phyloP scores from a whole-genome alignment of 106 monocot species.

The Acorus gramineus region DNA sequence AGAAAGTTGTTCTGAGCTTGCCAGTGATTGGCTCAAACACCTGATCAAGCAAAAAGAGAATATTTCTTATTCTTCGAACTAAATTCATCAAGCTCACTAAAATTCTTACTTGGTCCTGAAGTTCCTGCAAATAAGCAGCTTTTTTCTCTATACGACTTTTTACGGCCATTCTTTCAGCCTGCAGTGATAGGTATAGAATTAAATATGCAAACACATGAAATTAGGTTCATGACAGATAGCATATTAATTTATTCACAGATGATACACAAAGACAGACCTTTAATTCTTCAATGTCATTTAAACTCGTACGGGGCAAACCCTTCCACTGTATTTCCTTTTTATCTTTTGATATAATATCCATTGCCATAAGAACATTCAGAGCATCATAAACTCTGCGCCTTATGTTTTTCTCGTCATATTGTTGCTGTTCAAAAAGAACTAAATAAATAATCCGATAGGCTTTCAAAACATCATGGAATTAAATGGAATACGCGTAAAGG shows the following conservation, averaged over 20 bases:
- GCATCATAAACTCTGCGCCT: slow-evolving; percentile 76
- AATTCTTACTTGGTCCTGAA: slow-evolving; percentile 49
- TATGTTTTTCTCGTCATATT: slow-evolving; percentile 83
- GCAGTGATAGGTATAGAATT: not conserved
- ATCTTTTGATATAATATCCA: slow-evolving; percentile 50
- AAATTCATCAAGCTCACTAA: no score
- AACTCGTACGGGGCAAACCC: slow-evolving; percentile 34
- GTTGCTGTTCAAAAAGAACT: slow-evolving; percentile 8
- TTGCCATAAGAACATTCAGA: slow-evolving; percentile 73
- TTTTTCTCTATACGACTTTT: slow-evolving; percentile 38
- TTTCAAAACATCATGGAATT: not conserved
- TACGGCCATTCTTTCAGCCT: slow-evolving; percentile 29
- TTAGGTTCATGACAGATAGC: no score
- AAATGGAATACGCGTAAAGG: not conserved
- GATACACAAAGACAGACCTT: slow-evolving; percentile 26
- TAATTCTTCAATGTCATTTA: slow-evolving; percentile 22
- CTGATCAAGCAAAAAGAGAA: no score
- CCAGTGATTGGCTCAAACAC: no score
- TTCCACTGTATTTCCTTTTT: slow-evolving; percentile 67
- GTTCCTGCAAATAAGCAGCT: slow-evolving; percentile 41
- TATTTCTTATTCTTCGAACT: no score
- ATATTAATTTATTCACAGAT: no score
- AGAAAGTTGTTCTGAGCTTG: no score
- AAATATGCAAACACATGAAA: no score
- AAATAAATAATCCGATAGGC: no score